phyloP scores from a whole-genome alignment of 495 filamentous ascomycete genomes.

The Aspergillus sclerotioniger region DNA sequence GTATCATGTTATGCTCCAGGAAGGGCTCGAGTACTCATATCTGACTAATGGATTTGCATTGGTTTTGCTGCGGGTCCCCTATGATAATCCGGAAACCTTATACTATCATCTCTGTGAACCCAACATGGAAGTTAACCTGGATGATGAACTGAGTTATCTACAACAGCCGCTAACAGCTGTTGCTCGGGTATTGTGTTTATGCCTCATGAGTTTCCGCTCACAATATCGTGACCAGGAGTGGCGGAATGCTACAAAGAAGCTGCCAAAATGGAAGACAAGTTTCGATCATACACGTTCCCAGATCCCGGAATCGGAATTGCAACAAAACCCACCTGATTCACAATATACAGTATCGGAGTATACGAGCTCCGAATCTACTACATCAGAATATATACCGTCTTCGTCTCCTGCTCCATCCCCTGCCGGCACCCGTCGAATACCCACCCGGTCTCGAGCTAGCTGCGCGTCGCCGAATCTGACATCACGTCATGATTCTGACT shows the following conservation, averaged over 20 bases:
- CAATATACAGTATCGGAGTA: not conserved
- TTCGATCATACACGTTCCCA: constrained; percentile 23
- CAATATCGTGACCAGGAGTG: constrained; percentile 27
- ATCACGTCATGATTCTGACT: too few relatives aligned
- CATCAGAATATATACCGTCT: constrained; percentile 1
- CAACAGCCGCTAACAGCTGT: constrained; percentile 17
- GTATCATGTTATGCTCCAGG: constrained; percentile 30
- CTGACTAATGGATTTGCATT: constrained; percentile 29
- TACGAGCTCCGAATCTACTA: not conserved
- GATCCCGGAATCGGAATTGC: constrained; percentile 16
- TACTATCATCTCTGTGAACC: constrained; percentile 39
- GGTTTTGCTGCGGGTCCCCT: constrained; percentile 33
- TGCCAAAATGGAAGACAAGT: constrained; percentile 22
- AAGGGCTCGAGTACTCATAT: constrained; percentile 28
- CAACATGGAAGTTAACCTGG: constrained; percentile 27
- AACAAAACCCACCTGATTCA: constrained; percentile 12
- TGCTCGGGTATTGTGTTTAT: constrained; percentile 23
- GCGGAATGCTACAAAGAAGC: constrained; percentile 21
- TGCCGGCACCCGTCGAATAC: too few relatives aligned
- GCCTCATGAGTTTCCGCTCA: constrained; percentile 26
- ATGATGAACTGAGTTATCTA: not conserved
- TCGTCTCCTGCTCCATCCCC: too few relatives aligned
- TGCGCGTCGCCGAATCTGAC: too few relatives aligned
- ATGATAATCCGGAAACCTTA: constrained; percentile 33
- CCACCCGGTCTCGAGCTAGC: too few relatives aligned